Evolutionary conservation across 2,329 filamentous ascomycete genomes (phyloP), one percentile per base, ranked within the genome.

Genomic region (Exophiala oligosperma): DNA sequence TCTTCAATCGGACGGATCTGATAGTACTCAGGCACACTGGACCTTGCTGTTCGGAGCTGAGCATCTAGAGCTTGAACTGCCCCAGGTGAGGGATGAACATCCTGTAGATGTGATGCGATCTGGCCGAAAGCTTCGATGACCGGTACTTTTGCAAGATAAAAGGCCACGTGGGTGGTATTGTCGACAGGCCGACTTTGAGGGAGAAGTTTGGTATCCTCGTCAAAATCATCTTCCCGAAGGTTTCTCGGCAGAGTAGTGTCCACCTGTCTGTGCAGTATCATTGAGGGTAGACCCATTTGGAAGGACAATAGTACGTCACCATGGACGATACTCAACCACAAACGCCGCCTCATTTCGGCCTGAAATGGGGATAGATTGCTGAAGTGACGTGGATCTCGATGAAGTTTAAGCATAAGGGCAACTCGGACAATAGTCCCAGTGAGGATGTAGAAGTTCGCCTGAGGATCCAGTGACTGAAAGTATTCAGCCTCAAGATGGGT

Each of bases 291-390:
- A 14, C 46, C 46, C 46, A 48, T 48, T 29, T 48, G 46, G 46
- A 48, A 48, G 46, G 46, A 48, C 23, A 48, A 26, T 26, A 48
- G 46, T 28, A 48, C 32, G 46, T 48, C 46, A n/a, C 46, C 46
- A 32, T 48, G 46, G 46, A 48, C 46, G 17, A 48, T 29, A 26
- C 17, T 28, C 9, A 48, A 11, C 46, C 46, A 48, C 23, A 48
- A 26, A 48, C 46, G 46, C 11, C 46, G 46, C 9, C 46, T 24
- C 8, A 29, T 32, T 29, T 48, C 46, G 24, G 23, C 24, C 26
- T 48, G 23, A 26, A 48, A 48, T 11, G 46, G 24, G 7, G 46
- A n/a, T n/a, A 48, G 28, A 9, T 48, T 48, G 28, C 46, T 32
- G 46, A 28, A 26, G 26, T 48, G 46, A 26, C 23, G 12, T 29